Evolutionary conservation across 352 stramenopile genomes (phyloP).

Genomic region (Globisporangium lucens): DNA sequence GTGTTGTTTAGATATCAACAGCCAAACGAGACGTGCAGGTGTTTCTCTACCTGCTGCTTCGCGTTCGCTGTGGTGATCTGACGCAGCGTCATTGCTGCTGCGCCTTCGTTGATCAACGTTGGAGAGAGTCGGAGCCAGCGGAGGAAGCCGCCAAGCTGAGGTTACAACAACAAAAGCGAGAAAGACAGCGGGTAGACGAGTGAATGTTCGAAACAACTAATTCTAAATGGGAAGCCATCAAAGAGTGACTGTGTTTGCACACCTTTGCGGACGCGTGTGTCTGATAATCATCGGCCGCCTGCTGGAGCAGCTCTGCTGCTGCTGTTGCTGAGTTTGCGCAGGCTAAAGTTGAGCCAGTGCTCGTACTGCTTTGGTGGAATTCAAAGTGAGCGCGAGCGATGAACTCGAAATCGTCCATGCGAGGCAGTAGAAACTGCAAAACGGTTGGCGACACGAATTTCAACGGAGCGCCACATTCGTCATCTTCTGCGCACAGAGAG

Average conservation of each 20-base stretch:
- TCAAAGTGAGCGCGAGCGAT: not conserved
- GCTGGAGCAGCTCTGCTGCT: not conserved
- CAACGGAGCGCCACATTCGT: not conserved
- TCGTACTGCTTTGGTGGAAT: not conserved
- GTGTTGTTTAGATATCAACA: not conserved
- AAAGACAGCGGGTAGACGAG: not conserved
- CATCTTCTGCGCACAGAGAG: not conserved
- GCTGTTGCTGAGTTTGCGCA: not conserved
- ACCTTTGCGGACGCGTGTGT: not conserved
- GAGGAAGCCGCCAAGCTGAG: constrained; percentile 2
- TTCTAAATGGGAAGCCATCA: not conserved
- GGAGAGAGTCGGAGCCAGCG: constrained; percentile 4
- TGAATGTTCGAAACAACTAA: not conserved
- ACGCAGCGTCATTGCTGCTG: not conserved
- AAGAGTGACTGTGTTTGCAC: not conserved
- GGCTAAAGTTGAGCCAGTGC: not conserved
- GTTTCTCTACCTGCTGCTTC: not conserved
- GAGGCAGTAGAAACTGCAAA: constrained; percentile 1
- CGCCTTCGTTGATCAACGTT: not conserved
- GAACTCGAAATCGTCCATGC: constrained; percentile 8
- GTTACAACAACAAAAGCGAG: not conserved
- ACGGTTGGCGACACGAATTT: not conserved
- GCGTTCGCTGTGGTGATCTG: constrained; percentile 1
- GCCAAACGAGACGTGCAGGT: not conserved
- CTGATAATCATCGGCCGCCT: not conserved